Base-by-base conservation (phyloP, 441 rosid species). In the Corymbia citriodora region DNA sequence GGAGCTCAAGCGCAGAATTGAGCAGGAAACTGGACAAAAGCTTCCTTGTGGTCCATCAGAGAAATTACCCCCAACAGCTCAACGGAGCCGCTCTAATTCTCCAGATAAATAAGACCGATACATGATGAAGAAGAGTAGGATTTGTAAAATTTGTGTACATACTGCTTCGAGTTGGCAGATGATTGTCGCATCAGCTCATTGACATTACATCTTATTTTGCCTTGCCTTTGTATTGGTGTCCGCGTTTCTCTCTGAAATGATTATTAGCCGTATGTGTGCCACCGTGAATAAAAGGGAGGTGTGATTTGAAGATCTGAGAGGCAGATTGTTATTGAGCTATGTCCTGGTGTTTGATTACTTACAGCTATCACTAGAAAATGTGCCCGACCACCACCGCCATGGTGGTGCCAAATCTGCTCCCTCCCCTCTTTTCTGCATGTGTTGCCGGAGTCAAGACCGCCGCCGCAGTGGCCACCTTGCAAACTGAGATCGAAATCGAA, bases 1-100 rank as follows among this genome's bases (percentile, higher is more conserved):
- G 94, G 97, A 97, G 92, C 96, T 98, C 83, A 97, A 95, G 92
- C 93, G 90, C 61, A 92, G 92, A 91, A 93, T 98, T 63, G 99
- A 96, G 91, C 89, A 57, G 92, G 95, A 97, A 91, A 96, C 94
- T 8, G 98, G 96, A 31, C 92, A 92, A 90, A 93, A 93, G 93
- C 99, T 96, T 88, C 97, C 99, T 2, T 92, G 91, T 8, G 97
- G 99, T 82, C 96, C 96, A 29, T 93, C 96, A 1, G 99, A 97
- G 93, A 96, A 94, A 88, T 93, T 96, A 87, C 98, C 98, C 54
- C 98, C 97, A 11, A 95, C 94, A 7, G 98, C 99, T 74, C 94
- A 82, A 88, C 91, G 95, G 53, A 94, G 90, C 52, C 54, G 55
- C 49, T 81, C 36, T 14, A 53, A 12, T 31, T 33, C 36, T 49